Base-by-base conservation (phyloP, 495 filamentous ascomycete species). In the Xanthoparmelia taractica region DNA sequence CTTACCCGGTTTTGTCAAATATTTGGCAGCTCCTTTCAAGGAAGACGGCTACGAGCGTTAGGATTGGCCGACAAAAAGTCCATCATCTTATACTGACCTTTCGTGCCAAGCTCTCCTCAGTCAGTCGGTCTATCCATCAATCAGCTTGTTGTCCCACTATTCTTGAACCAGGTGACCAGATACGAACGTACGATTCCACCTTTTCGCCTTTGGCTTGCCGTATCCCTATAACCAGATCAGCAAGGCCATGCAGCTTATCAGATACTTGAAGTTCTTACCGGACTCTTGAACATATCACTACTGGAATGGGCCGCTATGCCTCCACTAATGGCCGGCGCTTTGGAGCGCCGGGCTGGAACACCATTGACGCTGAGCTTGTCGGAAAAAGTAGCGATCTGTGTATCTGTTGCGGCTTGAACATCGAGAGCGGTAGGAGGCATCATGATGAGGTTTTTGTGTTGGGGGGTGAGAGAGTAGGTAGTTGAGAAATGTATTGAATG, bases 231-330 rank as follows among this genome's bases (percentile, higher is more conserved):
- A 31, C 43, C 41, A 27, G 1, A 27, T 65, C 54, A 62, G 59
- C 66, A 61, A 23, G 31, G n/a, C 10, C 25, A 1, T 23, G 52
- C 58, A 34, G 50, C 34, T 10, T 36, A 13, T 23, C 47, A 12
- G n/a, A n/a, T n/a, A 40, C 11, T 17, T 60, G 15, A 29, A 25
- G 62, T 66, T 64, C 81, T 67, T 70, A 85, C 85, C 60, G 84
- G 78, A 57, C 82, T 84, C 77, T 96, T 96, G 75, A 94, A 98
- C 79, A 89, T 85, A 63, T 90, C 87, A 74, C 87, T 91, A 73
- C 83, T 87, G 23, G 86, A 85, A 47, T 80, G 78, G 20, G 92
- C 88, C 37, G 94, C 94, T 52, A 90, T 81, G n/a, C 86, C 87
- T 40, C 85, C 87, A 60, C 84, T 79, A 43, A 93, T 76, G 63